Evolutionary conservation across 495 filamentous ascomycete genomes (phyloP), one percentile per base, ranked within the genome.

Genomic region (Gamarada debralockiae): DNA sequence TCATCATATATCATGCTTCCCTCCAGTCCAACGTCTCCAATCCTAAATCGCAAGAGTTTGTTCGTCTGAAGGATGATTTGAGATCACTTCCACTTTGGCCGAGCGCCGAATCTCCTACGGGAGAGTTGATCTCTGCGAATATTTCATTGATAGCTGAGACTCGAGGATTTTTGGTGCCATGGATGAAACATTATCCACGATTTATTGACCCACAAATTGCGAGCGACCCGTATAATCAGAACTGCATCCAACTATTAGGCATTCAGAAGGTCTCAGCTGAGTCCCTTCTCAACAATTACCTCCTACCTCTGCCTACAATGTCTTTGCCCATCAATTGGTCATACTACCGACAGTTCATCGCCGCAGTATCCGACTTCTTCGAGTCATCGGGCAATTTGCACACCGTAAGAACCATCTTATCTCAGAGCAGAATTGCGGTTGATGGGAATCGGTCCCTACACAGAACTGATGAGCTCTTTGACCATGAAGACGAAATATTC

Each of bases 401-500:
- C 15, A 31, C 6, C 15, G 18, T 51, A n/a, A 31, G 27, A 8
- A 5, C 15, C 10, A 12, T 45, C 3, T 23, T 55, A 18, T n/a
- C 10, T 21, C 10, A 42, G 2, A 48, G 14, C 21, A 48, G 25
- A 10, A 34, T 59, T 24, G 57, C 57, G 5, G 57, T 31, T 13
- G 52, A 59, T 50, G 57, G 52, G 40, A 47, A 48, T 41, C 25
- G 40, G 39, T 36, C 41, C 2, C 27, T 60, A 9, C 22, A 21
- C 1, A 44, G 39, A 22, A n/a, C 42, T 22, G 29, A 15, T 36
- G 37, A 52, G 10, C 36, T 60, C 18, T 56, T 34, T 20, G 57
- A 60, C 31, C 52, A 55, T 22, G 37, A 56, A n/a, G 57, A 60
- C 34, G 9, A 17, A 34, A 53, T 56, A n/a, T 60, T 60, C 24